These are phyloP conservation scores for Apiotrichum akiyoshidainum DNA, from an alignment of 1,284 basidiomycete species.

Conservation along the genomic window DNA sequence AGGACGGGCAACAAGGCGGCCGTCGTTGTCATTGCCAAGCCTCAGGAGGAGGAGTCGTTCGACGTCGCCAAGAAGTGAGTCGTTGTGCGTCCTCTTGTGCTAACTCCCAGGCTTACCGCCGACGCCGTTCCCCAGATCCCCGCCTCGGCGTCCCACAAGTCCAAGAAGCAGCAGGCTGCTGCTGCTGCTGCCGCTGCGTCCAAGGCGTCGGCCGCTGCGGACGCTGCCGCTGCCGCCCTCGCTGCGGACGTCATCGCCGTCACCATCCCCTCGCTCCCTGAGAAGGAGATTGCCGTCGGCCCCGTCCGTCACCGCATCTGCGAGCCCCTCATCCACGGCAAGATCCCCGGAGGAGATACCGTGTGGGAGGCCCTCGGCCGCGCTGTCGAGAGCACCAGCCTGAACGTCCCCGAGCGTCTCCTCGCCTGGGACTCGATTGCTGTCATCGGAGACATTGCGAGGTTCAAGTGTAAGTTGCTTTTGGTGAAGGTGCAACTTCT, in stretches of 20 bases:
- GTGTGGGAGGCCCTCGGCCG: slow-evolving; percentile 49
- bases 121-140: slow-evolving; percentile 31
- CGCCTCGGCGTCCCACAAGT: slow-evolving; percentile 49
- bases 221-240: slow-evolving; percentile 52
- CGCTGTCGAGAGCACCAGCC: slow-evolving; percentile 33
- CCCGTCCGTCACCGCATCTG: slow-evolving; percentile 85
- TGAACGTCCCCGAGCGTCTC: slow-evolving; percentile 57
- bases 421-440: slow-evolving; percentile 76
- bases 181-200: slow-evolving; percentile 61
- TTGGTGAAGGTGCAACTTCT: neutral
- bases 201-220: slow-evolving; percentile 62
- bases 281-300: slow-evolving; percentile 70
- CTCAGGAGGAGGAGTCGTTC: slow-evolving; percentile 71
- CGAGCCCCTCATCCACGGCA: slow-evolving; percentile 69
- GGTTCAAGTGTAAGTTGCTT: slow-evolving; percentile 65
- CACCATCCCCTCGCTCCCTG: slow-evolving; percentile 66
- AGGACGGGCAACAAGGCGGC: slow-evolving; percentile 19
- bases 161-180: slow-evolving; percentile 51
- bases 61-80: slow-evolving; percentile 56
- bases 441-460: slow-evolving; percentile 74
- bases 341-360: slow-evolving; percentile 56
- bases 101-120: slow-evolving; percentile 27
- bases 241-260: slow-evolving; percentile 35
- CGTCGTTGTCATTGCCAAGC: slow-evolving; percentile 25
- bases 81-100: slow-evolving; percentile 22